Conservation (phyloP, 2,329 filamentous ascomycete genomes). For the Diplodia scrobiculata region DNA sequence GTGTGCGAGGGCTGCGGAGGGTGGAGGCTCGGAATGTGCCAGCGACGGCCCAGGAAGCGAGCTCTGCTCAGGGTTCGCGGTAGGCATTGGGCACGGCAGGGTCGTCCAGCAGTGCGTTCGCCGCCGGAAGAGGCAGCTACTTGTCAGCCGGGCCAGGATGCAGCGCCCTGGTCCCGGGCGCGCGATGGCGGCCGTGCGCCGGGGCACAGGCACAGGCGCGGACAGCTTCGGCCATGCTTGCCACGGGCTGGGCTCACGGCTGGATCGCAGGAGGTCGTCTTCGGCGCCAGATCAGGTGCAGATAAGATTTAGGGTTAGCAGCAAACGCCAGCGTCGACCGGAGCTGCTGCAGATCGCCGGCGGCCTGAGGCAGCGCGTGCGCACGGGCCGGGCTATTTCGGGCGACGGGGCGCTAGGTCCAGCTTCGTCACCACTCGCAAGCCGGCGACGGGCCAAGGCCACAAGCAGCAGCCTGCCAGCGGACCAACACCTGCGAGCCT, state of each 20-base stretch:
- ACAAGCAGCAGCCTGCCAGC: conserved; percentile 11
- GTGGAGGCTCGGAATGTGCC: conserved; percentile 7
- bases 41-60: not conserved
- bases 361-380: conserved; percentile 5
- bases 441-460: not conserved
- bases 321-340: not conserved
- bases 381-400: conserved; percentile 13
- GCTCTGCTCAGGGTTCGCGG: too few relatives aligned
- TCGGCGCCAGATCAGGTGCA: not conserved
- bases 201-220: not conserved
- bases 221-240: not conserved
- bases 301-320: conserved; percentile 19
- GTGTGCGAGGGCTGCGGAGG: not conserved
- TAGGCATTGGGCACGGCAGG: not conserved
- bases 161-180: not conserved
- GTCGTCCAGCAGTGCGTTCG: not conserved
- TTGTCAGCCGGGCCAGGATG: conserved; percentile 3
- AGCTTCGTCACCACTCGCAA: conserved; percentile 14
- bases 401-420: not conserved
- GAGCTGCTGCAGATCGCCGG: conserved; percentile 8
- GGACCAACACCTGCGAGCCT: conserved; percentile 20
- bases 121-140: conserved; percentile 15
- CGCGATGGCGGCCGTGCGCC: not conserved
- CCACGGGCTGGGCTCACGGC: too few relatives aligned
- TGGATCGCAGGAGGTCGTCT: not conserved